Percentiles rank a stretch among this genome's conserved stretches.
These are phyloP conservation scores for Senna tora DNA, from an alignment of 306 rosid genomes.

Conservation along the genomic window DNA sequence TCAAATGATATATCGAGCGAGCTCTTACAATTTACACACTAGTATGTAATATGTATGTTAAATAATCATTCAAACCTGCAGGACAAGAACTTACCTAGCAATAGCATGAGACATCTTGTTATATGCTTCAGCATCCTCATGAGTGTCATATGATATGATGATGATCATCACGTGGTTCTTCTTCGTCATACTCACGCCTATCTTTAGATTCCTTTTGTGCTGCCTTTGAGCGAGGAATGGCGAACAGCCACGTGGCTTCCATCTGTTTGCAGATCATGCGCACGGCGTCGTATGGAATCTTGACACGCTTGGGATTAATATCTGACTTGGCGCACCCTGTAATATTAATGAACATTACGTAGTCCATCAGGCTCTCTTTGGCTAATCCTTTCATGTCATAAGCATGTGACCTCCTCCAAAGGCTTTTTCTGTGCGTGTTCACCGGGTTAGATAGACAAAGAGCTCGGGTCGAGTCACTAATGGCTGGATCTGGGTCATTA, in stretches of 20 bases:
- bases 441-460: slow-evolving; percentile 61
- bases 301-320: background rate
- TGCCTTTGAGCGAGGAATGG: slow-evolving; percentile 49
- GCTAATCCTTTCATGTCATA: slow-evolving; percentile 80
- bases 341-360: slow-evolving; percentile 55
- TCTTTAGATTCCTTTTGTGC: slow-evolving; percentile 16
- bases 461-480: slow-evolving; percentile 70
- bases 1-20: too few relatives aligned
- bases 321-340: slow-evolving; percentile 42
- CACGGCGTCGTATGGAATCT: slow-evolving; percentile 61
- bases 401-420: slow-evolving; percentile 80
- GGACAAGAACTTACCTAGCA: slow-evolving; percentile 39
- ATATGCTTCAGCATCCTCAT: slow-evolving; percentile 41
- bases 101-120: slow-evolving; percentile 20
- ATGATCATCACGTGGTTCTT: slow-evolving; percentile 19
- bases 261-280: slow-evolving; percentile 75
- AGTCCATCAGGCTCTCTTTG: slow-evolving; percentile 74
- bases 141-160: background rate
- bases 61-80: slow-evolving; percentile 14
- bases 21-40: too few relatives aligned
- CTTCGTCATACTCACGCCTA: slow-evolving; percentile 14
- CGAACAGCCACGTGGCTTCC: slow-evolving; percentile 72
- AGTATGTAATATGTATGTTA: too few relatives aligned
- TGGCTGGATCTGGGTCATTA: slow-evolving; percentile 53
- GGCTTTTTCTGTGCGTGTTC: slow-evolving; percentile 60